Base-by-base conservation (phyloP, 2,329 filamentous ascomycete genomes). In the Remersonia thermophila region DNA sequence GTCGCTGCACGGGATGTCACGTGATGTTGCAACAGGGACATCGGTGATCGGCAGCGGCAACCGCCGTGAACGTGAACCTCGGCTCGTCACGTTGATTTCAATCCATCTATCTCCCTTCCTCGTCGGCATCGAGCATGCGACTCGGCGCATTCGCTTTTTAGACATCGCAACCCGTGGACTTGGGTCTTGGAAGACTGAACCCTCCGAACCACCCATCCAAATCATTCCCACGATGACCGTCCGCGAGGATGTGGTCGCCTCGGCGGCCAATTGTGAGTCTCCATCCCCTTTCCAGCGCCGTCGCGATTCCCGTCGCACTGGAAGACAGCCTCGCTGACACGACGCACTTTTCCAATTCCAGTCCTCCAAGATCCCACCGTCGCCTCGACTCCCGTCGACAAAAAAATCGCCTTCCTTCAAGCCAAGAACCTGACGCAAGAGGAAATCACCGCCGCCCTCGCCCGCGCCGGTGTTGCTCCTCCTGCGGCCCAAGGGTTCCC, bases 351-450 rank as follows among this genome's bases (percentile, higher is more conserved):
- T 23, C 9, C 5, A 23, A 23, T 23, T 35, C 30, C 53, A 89
- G 85, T 98, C 61, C 77, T 98, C 42, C 85, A 93, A 63, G 91
- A 98, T 57, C 87, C 91, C 9, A 93, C 80, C 35, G 89, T 98
- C 48, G 77, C 85, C 27, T 76, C 77, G 8, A 89, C 91, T 4
- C 81, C 91, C n/a, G 65, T 94, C 43, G 91, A 96, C 54, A 95
- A 91, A 60, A 79, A 85, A 46, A 73, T 96, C 41, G 82, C 86
- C 7, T 98, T 98, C 51, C 70, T 98, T 14, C 83, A 87, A 58
- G 93, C 87, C 7, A 98, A 98, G 63, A 96, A 98, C 59, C 71
- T 98, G 37, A 96, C 89, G 1, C 83, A 91, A 57, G 89, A 96
- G 60, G 93, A 98, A 62, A 82, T 98, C 52, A 83, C 91, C 54